A percentile compares a stretch with the other conserved stretches of the same genome.
These are phyloP conservation scores for Didymella segeticola DNA, from an alignment of 2,329 filamentous ascomycete species.

Conservation along the genomic window DNA sequence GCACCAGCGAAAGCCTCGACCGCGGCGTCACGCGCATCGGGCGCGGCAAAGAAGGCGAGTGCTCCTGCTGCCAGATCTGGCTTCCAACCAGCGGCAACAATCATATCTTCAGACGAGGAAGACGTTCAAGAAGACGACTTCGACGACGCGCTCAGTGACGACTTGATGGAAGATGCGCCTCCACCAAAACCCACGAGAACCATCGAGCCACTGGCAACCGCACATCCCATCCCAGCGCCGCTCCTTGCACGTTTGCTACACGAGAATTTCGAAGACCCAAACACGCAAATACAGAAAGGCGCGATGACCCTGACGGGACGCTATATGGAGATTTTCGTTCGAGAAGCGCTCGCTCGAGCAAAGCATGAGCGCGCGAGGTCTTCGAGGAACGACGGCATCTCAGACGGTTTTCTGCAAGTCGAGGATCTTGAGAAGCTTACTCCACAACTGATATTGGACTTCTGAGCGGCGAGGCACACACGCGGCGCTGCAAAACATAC, in stretches of 20 bases:
- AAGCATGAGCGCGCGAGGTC: constrained; percentile 69
- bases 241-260: constrained; percentile 79
- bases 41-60: constrained; percentile 27
- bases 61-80: constrained; percentile 24
- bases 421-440: constrained; percentile 90
- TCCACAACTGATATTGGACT: constrained; percentile 84
- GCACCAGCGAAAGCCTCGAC: constrained; percentile 28
- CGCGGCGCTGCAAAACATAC: neutral
- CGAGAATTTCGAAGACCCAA: constrained; percentile 71
- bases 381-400: constrained; percentile 37
- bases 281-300: constrained; percentile 46
- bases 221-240: constrained; percentile 69
- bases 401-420: constrained; percentile 76
- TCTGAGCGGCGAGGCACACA: constrained; percentile 56
- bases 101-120: constrained; percentile 44
- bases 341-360: constrained; percentile 84
- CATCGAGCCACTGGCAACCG: constrained; percentile 20
- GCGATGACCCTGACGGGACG: constrained; percentile 74
- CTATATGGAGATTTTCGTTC: constrained; percentile 90
- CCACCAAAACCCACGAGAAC: constrained; percentile 21
- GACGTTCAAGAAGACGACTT: constrained; percentile 29
- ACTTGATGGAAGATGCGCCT: constrained; percentile 37
- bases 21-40: constrained; percentile 27
- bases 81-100: constrained; percentile 32
- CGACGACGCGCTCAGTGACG: constrained; percentile 32